Percentiles rank a stretch among this genome's conserved stretches.
Evolutionary conservation across 2,329 filamentous ascomycete species (phyloP).

Genomic region (Talaromyces funiculosus): DNA sequence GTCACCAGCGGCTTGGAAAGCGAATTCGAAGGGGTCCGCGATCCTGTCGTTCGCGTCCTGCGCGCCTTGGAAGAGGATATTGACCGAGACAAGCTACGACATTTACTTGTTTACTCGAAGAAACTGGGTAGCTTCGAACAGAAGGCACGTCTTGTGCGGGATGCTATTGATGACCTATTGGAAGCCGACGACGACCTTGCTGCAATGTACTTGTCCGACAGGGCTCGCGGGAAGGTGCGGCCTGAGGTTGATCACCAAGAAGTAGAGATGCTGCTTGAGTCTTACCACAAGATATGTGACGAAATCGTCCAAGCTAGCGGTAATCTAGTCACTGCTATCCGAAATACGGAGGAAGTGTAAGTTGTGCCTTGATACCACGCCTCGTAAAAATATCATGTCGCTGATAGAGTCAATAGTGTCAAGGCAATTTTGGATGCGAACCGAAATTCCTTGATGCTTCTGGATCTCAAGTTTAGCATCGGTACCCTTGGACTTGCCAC

Average conservation of each 20-base stretch:
- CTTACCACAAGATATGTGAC: constrained; percentile 95
- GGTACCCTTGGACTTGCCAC: constrained; percentile 90
- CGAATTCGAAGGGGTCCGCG: constrained; percentile 88
- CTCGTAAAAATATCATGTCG: background rate
- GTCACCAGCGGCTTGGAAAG: constrained; percentile 88
- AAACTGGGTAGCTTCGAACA: constrained; percentile 96
- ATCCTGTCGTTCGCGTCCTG: constrained; percentile 83
- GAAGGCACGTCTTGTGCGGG: constrained; percentile 86
- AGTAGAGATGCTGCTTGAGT: constrained; percentile 93
- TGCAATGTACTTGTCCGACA: constrained; percentile 92
- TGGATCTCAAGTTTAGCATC: constrained; percentile 94
- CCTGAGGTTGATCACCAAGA: constrained; percentile 87
- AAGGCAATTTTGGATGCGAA: constrained; percentile 97
- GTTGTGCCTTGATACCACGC: constrained; percentile 26
- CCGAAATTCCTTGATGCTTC: constrained; percentile 93
- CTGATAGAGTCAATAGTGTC: constrained; percentile 53
- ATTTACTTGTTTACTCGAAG: constrained; percentile 90
- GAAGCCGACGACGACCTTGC: constrained; percentile 95
- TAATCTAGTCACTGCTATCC: constrained; percentile 87
- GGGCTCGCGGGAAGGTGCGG: constrained; percentile 65
- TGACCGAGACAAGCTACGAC: constrained; percentile 83
- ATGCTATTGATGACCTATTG: constrained; percentile 89
- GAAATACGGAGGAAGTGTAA: constrained; percentile 98
- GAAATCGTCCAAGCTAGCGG: constrained; percentile 95
- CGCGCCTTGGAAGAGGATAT: constrained; percentile 94